Conservation (phyloP, 129 eudicot genomes). For the Flaveria ramosissima region DNA sequence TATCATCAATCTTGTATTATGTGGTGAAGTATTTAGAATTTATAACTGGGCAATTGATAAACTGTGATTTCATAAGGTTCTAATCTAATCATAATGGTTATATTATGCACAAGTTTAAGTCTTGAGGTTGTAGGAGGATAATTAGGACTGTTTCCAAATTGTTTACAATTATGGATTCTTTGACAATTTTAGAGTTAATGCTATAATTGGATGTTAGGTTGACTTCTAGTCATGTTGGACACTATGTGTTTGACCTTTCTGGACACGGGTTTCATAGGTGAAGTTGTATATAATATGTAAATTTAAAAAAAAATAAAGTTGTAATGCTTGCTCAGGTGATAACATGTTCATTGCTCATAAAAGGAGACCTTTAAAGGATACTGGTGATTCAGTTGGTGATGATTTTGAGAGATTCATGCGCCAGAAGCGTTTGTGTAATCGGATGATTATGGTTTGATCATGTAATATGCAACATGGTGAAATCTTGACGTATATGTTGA, state of each 20-base stretch:
- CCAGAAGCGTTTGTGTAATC: too few relatives aligned
- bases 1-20: neutral
- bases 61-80: neutral
- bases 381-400: too few relatives aligned
- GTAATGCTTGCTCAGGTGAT: neutral
- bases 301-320: too few relatives aligned
- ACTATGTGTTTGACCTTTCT: too few relatives aligned
- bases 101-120: neutral
- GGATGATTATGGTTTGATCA: too few relatives aligned
- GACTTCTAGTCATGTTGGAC: too few relatives aligned
- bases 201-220: neutral
- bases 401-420: neutral
- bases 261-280: too few relatives aligned
- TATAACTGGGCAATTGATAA: too few relatives aligned
- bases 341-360: neutral
- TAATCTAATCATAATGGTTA: neutral
- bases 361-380: neutral
- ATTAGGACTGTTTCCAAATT: neutral
- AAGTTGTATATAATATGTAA: neutral
- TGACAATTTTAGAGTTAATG: neutral
- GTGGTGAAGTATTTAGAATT: neutral
- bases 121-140: constrained; percentile 8
- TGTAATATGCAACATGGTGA: too few relatives aligned
- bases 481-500: too few relatives aligned
- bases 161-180: constrained; percentile 8